Evolutionary conservation across 192 early-diverging fungal species (phyloP).

Genomic region (Coemansia sp.): DNA sequence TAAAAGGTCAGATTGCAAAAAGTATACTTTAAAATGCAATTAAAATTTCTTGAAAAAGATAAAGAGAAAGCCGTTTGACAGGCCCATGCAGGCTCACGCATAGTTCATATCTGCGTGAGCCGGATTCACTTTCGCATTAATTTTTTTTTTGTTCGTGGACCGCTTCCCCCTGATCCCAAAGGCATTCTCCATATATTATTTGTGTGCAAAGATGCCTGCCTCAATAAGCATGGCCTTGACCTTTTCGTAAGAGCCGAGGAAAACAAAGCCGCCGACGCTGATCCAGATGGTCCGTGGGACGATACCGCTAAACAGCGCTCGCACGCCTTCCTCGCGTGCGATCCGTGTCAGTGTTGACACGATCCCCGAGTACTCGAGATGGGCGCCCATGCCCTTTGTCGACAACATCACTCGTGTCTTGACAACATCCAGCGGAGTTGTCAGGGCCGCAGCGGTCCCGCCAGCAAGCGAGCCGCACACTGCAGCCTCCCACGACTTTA

Average conservation of each 20-base stretch:
- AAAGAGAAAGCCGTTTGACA: background rate
- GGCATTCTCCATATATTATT: background rate
- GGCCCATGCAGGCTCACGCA: background rate
- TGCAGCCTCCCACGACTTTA: conserved; percentile 81
- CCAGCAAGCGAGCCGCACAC: conserved; percentile 88
- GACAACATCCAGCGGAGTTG: conserved; percentile 95
- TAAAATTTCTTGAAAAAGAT: background rate
- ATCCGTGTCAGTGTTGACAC: conserved; percentile 73
- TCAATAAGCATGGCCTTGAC: conserved; percentile 51
- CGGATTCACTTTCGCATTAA: background rate
- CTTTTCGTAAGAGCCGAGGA: conserved; percentile 95
- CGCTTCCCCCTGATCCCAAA: conserved; percentile 15
- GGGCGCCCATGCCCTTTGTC: conserved; percentile 39
- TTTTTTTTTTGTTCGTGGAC: too few relatives aligned
- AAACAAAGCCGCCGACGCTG: conserved; percentile 91
- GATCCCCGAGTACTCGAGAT: conserved; percentile 69
- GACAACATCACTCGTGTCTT: conserved; percentile 98
- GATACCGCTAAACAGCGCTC: conserved; percentile 84
- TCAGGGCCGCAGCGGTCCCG: conserved; percentile 85
- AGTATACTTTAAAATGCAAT: background rate
- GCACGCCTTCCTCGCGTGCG: conserved; percentile 73
- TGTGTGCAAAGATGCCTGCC: conserved; percentile 25
- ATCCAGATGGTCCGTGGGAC: conserved; percentile 96
- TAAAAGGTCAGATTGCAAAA: background rate
- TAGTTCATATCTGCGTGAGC: background rate